These are phyloP conservation scores for Xylaria sp. DNA, from an alignment of 2,329 filamentous ascomycete species.

Conservation along the genomic window DNA sequence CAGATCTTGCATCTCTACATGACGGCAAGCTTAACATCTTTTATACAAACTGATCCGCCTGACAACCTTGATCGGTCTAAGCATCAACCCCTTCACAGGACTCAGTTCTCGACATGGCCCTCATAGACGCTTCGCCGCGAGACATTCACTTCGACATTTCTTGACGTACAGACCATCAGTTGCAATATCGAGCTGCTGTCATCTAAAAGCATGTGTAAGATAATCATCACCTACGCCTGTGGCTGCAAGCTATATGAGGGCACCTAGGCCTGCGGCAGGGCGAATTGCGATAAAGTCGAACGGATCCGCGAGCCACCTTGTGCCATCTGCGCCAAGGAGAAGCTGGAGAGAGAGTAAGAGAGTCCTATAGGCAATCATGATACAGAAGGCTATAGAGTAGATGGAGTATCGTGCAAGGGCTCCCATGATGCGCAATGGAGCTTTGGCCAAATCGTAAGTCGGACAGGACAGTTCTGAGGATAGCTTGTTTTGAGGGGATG, in stretches of 20 bases:
- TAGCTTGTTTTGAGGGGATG: too few relatives aligned
- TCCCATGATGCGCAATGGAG: too few relatives aligned
- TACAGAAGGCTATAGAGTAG: too few relatives aligned
- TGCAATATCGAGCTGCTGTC: too few relatives aligned
- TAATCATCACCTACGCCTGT: conserved; percentile 33
- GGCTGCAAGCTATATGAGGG: conserved; percentile 32
- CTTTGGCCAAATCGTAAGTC: too few relatives aligned
- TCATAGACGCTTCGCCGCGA: neutral
- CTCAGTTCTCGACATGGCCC: neutral
- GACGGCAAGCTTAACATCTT: too few relatives aligned
- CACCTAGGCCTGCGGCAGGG: conserved; percentile 15
- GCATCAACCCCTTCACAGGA: neutral
- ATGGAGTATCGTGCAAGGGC: too few relatives aligned
- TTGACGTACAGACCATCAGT: neutral
- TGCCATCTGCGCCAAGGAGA: conserved; percentile 30
- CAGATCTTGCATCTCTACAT: too few relatives aligned
- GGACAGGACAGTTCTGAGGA: neutral
- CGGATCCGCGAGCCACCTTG: conserved; percentile 28
- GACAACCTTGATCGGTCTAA: too few relatives aligned
- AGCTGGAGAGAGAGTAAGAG: conserved; percentile 25
- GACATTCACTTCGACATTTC: neutral
- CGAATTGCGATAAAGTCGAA: conserved; percentile 31
- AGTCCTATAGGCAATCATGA: conserved; percentile 1
- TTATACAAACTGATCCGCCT: too few relatives aligned
- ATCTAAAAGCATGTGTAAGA: conserved; percentile 30